Evolutionary conservation across 2,329 filamentous ascomycete species (phyloP), one percentile per base, ranked within the genome.

Genomic region (Sclerotiophoma versabilis): DNA sequence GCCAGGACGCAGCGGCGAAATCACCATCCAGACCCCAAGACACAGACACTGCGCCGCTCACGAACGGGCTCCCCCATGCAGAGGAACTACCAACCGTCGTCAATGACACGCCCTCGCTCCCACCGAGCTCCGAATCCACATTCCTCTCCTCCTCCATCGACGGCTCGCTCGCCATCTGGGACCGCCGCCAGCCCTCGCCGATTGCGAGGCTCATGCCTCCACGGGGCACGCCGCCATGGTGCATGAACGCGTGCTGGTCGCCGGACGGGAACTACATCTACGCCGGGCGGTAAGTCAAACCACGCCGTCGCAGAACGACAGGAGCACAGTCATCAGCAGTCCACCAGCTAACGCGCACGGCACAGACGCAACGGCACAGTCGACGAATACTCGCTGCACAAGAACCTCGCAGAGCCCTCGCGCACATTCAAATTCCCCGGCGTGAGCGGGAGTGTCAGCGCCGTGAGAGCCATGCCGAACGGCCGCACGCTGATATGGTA

Each of bases 161-260:
- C 76, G 93, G 93, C 47, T 88, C 87, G 0, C 81, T 99, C 37
- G 88, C 92, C n/a, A 87, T 99, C 62, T 99, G 95, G 93, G 96
- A 99, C 69, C 82, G 88, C 3, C 87, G 95, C 17, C 85, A 90
- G 59, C 84, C 84, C 1, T 84, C 88, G 29, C 89, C 93, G 0
- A 82, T 96, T 1, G 92, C 95, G 2, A 86, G 88, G 23, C 93
- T 98, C 51, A 81, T 83, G 1, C 91, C 90, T 15, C 82, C 87
- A 10, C 84, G 86, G 10, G 87, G 87, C 15, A 90, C 92, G 0
- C 93, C 95, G 1, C 95, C 93, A 0, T 99, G 93, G 93, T 98
- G 93, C 75, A 97, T 96, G 87, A 93, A 91, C 62, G 92, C 92
- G 0, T 96, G 92, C 78, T 99, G 95, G 95, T 93, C 90, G 49